Evolutionary conservation across 768 basidiomycete genomes (phyloP).

Genomic region (Rhizopogon roseolus): DNA sequence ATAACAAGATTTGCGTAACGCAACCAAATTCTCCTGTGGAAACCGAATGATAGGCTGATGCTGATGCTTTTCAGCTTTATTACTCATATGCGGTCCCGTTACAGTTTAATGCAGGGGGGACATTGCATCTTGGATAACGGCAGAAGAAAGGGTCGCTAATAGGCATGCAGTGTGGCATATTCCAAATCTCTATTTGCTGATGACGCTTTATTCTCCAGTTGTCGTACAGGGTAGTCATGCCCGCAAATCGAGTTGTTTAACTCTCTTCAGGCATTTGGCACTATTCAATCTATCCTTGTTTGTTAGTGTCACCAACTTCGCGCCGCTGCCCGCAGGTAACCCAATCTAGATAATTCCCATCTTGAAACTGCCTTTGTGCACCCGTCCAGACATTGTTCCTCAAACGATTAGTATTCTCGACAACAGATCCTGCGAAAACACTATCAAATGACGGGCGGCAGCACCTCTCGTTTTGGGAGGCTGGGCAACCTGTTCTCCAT

Average conservation of each 20-base stretch:
- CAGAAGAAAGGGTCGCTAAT: constrained; percentile 12
- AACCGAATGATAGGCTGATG: constrained; percentile 25
- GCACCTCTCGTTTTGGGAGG: constrained; percentile 19
- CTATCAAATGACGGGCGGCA: constrained; percentile 32
- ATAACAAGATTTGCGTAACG: constrained; percentile 6
- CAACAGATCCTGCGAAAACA: constrained; percentile 28
- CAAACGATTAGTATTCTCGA: constrained; percentile 32
- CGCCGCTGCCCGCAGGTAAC: constrained; percentile 15
- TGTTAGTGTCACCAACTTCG: constrained; percentile 13
- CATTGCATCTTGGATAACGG: constrained; percentile 15
- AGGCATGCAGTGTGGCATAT: constrained; percentile 12
- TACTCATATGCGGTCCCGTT: constrained; percentile 20
- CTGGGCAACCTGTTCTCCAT: constrained; percentile 24
- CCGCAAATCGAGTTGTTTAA: constrained; percentile 23
- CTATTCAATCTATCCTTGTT: constrained; percentile 24
- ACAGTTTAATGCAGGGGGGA: constrained; percentile 30
- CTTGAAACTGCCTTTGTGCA: constrained; percentile 11
- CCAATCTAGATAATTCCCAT: constrained; percentile 17
- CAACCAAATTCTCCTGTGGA: constrained; percentile 14
- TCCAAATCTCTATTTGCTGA: constrained; percentile 16
- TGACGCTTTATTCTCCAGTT: constrained; percentile 13
- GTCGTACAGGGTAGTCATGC: constrained; percentile 20
- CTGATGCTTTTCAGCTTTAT: constrained; percentile 11
- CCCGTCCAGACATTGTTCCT: constrained; percentile 16
- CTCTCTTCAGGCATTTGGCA: constrained; percentile 3